These are phyloP conservation scores for Logfia minima DNA, from an alignment of 129 eudicot species.

Conservation along the genomic window DNA sequence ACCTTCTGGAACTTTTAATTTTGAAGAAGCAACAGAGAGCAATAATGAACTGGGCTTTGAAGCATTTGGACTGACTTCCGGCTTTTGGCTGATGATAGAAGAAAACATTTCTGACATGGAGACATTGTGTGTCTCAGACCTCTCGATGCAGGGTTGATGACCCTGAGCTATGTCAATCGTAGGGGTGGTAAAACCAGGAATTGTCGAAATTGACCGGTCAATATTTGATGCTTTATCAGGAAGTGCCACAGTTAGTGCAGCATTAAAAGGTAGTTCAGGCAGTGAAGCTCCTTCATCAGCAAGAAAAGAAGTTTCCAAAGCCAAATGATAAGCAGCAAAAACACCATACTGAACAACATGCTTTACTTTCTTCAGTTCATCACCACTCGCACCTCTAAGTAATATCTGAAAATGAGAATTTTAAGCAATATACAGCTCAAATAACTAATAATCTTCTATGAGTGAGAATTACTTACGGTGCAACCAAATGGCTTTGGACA, in stretches of 20 bases:
- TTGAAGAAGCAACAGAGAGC: slow-evolving; percentile 30
- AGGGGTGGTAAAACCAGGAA: slow-evolving; percentile 63
- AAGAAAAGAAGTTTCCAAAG: slow-evolving; percentile 95
- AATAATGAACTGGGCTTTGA: slow-evolving; percentile 30
- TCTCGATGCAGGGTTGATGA: slow-evolving; percentile 27
- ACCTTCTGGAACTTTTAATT: slow-evolving; percentile 18
- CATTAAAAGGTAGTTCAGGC: slow-evolving; percentile 75
- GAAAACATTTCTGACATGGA: slow-evolving; percentile 51
- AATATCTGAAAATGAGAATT: slow-evolving; percentile 56
- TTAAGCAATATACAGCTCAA: not conserved
- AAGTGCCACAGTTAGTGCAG: slow-evolving; percentile 77
- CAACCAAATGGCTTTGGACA: slow-evolving; percentile 98
- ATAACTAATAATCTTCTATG: not conserved
- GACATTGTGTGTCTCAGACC: slow-evolving; percentile 45
- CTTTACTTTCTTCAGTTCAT: slow-evolving; percentile 95
- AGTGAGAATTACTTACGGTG: slow-evolving; percentile 61
- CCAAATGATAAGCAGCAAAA: slow-evolving; percentile 98
- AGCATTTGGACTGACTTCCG: slow-evolving; percentile 28
- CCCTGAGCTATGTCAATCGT: slow-evolving; percentile 42
- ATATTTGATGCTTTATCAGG: slow-evolving; percentile 66
- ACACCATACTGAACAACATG: slow-evolving; percentile 92
- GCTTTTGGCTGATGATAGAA: slow-evolving; percentile 31
- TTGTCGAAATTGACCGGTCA: slow-evolving; percentile 82
- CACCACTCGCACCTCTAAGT: slow-evolving; percentile 91
- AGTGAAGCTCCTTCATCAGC: slow-evolving; percentile 98